Base-by-base conservation (phyloP, 306 rosid species). In the Inga oerstediana region DNA sequence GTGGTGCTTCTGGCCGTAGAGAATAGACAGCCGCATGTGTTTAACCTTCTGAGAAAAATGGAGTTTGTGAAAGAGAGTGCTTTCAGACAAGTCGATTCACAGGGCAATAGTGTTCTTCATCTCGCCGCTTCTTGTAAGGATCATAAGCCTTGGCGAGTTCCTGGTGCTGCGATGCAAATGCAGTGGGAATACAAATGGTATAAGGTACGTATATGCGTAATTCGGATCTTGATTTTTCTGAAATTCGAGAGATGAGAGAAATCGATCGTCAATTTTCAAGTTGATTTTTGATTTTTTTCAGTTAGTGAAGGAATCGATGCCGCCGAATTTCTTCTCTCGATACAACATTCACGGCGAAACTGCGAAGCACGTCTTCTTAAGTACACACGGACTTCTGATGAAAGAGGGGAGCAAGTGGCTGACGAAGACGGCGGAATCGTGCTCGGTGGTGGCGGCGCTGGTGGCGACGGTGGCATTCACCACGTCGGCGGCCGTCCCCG, bases 381-480 rank as follows among this genome's bases (percentile, higher is more conserved):
- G 19, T 1, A 66, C 89, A 13, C 93, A 91, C 43, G 74, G 54
- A 43, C 19, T 5, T 0, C 86, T 89, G 0, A 87, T 69, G 70
- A 85, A 86, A 58, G 88, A 88, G 11, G 90, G 89, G 1, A 78
- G 91, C 54, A 84, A 91, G 59, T 91, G 91, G 94, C 88, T 91
- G 3, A 77, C 82, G 13, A 87, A 51, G 80, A 90, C 92, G 10
- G 77, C 93, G 10, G 85, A 86, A 78, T 90, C 92, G 17, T 90
- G 87, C 86, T 87, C 97, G 24, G 75, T 92, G 2, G 92, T 92
- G n/a, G 97, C 93, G 8, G 90, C 90, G 8, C 90, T 90, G 7
- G 85, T 90, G 5, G 93, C 94, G 19, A 79, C 91, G 1, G 92
- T 92, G 6, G 91, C 94, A 44, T 92, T 92, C 87, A 80, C 92